These are phyloP conservation scores for Paxillus rubicundulus DNA, from an alignment of 768 basidiomycete genomes.

Conservation along the genomic window DNA sequence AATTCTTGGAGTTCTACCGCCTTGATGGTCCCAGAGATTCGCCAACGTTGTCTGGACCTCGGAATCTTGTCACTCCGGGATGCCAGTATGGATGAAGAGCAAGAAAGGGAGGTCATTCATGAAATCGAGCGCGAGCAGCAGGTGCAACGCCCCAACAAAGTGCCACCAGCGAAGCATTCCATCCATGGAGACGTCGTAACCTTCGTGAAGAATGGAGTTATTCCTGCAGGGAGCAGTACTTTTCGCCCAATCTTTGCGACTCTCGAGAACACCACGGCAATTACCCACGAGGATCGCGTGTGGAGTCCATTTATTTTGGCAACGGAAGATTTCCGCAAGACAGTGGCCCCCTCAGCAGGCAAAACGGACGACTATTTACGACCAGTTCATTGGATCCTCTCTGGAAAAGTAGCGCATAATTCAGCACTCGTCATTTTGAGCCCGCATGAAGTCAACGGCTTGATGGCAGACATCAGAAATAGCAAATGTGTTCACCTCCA, in stretches of 20 bases:
- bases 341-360: constrained; percentile 1
- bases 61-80: constrained; percentile 15
- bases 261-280: constrained; percentile 7
- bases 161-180: constrained; percentile 20
- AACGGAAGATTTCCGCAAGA: constrained; percentile 17
- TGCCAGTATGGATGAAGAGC: constrained; percentile 42
- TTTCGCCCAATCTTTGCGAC: constrained; percentile 21
- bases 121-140: constrained; percentile 45
- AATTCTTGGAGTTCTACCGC: neutral
- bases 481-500: constrained; percentile 38
- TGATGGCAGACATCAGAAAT: constrained; percentile 36
- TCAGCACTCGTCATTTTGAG: constrained; percentile 39
- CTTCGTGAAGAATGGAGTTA: constrained; percentile 30
- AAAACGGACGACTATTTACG: constrained; percentile 20
- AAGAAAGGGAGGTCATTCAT: constrained; percentile 47
- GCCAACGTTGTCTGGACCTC: constrained; percentile 13
- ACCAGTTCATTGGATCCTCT: constrained; percentile 31
- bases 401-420: neutral
- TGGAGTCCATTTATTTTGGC: constrained; percentile 19
- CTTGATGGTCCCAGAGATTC: constrained; percentile 6
- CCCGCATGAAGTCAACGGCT: constrained; percentile 38
- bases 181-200: constrained; percentile 17
- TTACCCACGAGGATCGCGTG: constrained; percentile 15
- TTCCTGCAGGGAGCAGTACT: constrained; percentile 12
- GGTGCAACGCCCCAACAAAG: constrained; percentile 34